Base-by-base conservation (phyloP, 371 early-diverging fungal genomes). In the Rhizopus arrhizus region DNA sequence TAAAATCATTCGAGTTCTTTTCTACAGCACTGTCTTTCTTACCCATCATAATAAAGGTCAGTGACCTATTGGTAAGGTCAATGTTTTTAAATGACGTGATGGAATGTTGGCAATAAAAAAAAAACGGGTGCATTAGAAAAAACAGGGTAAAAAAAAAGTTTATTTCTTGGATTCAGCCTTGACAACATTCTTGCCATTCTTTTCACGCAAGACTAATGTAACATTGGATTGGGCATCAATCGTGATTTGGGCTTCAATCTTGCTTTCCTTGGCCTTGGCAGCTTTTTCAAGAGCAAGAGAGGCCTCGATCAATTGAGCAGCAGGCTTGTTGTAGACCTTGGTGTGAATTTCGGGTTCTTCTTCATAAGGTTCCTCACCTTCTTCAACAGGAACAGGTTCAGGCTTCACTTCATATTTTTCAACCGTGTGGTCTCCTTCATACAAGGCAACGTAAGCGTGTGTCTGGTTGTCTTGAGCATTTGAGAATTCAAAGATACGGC, bases 381-480 rank as follows among this genome's bases (percentile, higher is more conserved):
- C 86, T 49, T 84, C 86, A 5, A 72, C 74, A 43, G 75, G 75
- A 31, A 78, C 68, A 48, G 83, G 75, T 62, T 83, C 84, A 41
- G 49, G 69, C 41, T 73, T 67, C 60, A 82, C 75, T 66, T 88
- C 89, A 62, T 77, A 76, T 77, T 85, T 85, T 56, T 85, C 86
- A 49, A 78, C 60, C 31, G 66, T 65, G 56, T 78, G 80, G 51
- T 89, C 88, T 62, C 90, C 93, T 81, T 95, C 93, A 68, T 85
- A 88, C 36, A 95, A 82, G 34, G 92, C 87, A 61, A 96, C 65
- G 72, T 90, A 94, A 29, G 89, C 87, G 56, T 87, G 88, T 49
- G 80, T 80, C 71, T 93, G 91, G 63, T 84, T 86, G 28, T 74
- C 84, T n/a, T 76, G 76, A 43, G 87, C 73, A 51, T 83, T 79